A percentile compares a stretch with the other conserved stretches of the same genome.
These are phyloP conservation scores for Collybiopsis confluens DNA, from an alignment of 768 basidiomycete genomes.

Conservation along the genomic window DNA sequence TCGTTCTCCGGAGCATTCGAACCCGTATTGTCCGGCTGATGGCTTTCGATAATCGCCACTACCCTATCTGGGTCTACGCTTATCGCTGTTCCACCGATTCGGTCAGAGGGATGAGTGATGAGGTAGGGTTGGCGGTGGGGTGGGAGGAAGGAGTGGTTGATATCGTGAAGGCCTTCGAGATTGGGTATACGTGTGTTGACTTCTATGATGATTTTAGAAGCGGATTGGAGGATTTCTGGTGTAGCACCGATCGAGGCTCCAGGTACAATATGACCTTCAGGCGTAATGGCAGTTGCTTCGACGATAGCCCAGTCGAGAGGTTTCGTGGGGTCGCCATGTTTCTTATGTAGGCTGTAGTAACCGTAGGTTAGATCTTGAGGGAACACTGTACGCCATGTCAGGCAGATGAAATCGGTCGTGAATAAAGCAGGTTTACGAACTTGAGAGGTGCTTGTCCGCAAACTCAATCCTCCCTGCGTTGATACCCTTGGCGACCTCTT, in stretches of 20 bases:
- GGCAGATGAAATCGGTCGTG: background rate
- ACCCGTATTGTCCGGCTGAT: slow-evolving; percentile 41
- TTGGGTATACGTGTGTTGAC: no score
- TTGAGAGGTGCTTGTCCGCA: slow-evolving; percentile 46
- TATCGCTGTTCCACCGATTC: no score
- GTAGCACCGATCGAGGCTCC: no score
- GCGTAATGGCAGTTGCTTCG: slow-evolving; percentile 45
- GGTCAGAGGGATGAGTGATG: slow-evolving; percentile 38
- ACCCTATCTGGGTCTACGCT: slow-evolving; percentile 46
- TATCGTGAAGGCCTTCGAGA: no score
- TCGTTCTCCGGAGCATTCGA: slow-evolving; percentile 40
- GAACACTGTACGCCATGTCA: slow-evolving; percentile 32
- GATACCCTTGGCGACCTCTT: slow-evolving; percentile 44
- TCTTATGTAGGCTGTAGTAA: slow-evolving; percentile 40
- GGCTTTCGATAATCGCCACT: slow-evolving; percentile 38
- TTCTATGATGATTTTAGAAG: no score
- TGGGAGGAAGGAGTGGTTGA: slow-evolving; percentile 38
- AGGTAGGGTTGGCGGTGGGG: slow-evolving; percentile 40
- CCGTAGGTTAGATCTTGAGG: slow-evolving; percentile 46
- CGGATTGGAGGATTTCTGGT: no score
- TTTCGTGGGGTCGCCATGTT: slow-evolving; percentile 38
- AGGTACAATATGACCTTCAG: slow-evolving; percentile 43
- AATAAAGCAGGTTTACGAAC: slow-evolving; percentile 19
- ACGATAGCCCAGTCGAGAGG: slow-evolving; percentile 48
- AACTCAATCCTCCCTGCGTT: slow-evolving; percentile 44